Percentiles rank a stretch among this genome's conserved stretches.
These are phyloP conservation scores for Phenoliferia sp. DNA, from an alignment of 1,284 basidiomycete genomes.

Conservation along the genomic window DNA sequence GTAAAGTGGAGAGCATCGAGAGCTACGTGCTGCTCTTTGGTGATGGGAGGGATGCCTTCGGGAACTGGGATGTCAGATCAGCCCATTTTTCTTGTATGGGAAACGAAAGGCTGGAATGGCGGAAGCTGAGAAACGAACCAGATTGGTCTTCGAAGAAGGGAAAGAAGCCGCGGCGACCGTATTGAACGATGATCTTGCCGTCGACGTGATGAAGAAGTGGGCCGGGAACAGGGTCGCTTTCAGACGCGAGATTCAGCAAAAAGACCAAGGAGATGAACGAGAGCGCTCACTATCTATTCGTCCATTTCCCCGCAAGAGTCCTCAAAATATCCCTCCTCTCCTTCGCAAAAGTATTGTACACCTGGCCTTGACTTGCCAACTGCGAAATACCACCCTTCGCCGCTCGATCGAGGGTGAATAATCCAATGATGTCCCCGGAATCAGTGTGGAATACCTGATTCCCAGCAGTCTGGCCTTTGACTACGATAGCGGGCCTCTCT, in stretches of 20 bases:
- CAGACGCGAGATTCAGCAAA: too few relatives aligned
- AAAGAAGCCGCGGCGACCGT: neutral
- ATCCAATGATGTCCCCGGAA: neutral
- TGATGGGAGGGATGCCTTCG: neutral
- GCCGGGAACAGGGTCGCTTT: neutral
- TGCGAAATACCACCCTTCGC: neutral
- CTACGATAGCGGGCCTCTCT: neutral
- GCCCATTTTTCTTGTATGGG: neutral
- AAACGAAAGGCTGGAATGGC: neutral
- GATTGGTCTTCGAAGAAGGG: neutral
- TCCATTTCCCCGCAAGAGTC: neutral
- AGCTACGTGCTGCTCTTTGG: neutral
- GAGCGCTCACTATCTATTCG: neutral
- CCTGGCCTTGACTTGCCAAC: neutral
- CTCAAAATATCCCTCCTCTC: neutral
- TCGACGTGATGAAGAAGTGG: neutral
- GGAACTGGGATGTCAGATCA: neutral
- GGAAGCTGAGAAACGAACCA: neutral
- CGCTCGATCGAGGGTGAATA: neutral
- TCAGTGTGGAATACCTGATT: neutral
- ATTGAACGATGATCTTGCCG: neutral
- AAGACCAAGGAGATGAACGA: neutral
- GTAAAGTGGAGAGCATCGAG: constrained; percentile 3
- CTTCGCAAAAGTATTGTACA: neutral
- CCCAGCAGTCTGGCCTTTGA: neutral